Percentiles rank a stretch among this genome's conserved stretches.
Evolutionary conservation across 768 basidiomycete genomes (phyloP).

Genomic region (Auricularia sp.): DNA sequence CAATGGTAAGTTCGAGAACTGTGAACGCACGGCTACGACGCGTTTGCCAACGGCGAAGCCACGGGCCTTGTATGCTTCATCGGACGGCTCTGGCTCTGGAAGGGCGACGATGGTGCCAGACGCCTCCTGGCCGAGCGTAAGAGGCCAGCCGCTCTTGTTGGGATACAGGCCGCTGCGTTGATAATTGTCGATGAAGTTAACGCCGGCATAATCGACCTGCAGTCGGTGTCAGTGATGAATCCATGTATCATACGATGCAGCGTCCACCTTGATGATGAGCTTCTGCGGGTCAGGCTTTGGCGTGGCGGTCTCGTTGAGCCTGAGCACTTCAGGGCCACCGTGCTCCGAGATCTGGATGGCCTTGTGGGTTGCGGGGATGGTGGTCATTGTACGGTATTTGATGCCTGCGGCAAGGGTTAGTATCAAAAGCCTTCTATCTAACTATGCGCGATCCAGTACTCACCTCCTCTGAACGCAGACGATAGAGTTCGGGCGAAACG

Average conservation of each 20-base stretch:
- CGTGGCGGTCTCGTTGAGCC: conserved; percentile 57
- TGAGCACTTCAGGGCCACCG: conserved; percentile 70
- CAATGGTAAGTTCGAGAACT: not conserved
- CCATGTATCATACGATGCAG: not conserved
- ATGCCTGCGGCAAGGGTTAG: too few species aligned
- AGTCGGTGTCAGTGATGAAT: not conserved
- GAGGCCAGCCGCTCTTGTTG: conserved; percentile 40
- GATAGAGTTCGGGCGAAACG: conserved; percentile 13
- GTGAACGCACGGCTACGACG: conserved; percentile 52
- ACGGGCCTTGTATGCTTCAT: conserved; percentile 53
- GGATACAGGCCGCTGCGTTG: conserved; percentile 59
- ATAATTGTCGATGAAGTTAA: conserved; percentile 87
- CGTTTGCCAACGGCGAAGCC: conserved; percentile 57
- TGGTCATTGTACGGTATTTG: not conserved
- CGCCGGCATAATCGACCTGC: conserved; percentile 62
- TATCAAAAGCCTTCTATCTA: too few species aligned
- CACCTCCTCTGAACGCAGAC: not conserved
- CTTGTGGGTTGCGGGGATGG: conserved; percentile 50
- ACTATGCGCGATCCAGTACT: too few species aligned
- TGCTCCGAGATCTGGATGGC: conserved; percentile 63
- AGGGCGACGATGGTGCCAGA: conserved; percentile 67
- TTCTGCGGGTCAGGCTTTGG: conserved; percentile 51
- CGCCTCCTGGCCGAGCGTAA: conserved; percentile 65
- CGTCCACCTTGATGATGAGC: conserved; percentile 38
- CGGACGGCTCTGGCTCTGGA: conserved; percentile 53